Conservation (phyloP, 176 grass and related monocot species). For the Raddia distichophylla region DNA sequence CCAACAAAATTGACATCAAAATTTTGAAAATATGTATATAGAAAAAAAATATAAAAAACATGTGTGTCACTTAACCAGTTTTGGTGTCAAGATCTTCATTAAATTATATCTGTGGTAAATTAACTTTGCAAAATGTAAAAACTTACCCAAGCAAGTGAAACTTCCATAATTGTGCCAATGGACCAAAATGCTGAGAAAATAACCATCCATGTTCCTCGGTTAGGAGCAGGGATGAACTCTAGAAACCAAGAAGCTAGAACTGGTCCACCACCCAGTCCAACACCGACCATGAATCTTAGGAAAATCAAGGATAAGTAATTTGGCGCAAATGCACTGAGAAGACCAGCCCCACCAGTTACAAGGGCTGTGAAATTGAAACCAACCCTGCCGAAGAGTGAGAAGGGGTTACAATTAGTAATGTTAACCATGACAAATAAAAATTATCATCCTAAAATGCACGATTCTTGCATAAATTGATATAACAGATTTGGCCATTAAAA, state of each 20-base stretch:
- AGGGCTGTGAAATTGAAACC: slow-evolving; percentile 94
- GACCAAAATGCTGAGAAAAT: slow-evolving; percentile 84
- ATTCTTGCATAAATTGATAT: neutral
- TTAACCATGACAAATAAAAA: slow-evolving; percentile 23
- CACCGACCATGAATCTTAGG: slow-evolving; percentile 85
- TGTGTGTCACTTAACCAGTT: slow-evolving; percentile 19
- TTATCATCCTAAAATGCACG: neutral
- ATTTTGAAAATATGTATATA: slow-evolving; percentile 6
- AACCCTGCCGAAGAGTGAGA: slow-evolving; percentile 62
- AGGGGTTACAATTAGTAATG: slow-evolving; percentile 32
- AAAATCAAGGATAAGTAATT: slow-evolving; percentile 85
- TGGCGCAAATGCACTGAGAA: slow-evolving; percentile 87
- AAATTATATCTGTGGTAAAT: neutral
- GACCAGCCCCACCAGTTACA: slow-evolving; percentile 79
- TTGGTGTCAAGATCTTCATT: neutral
- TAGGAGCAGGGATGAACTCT: slow-evolving; percentile 93
- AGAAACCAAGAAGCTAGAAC: slow-evolving; percentile 95
- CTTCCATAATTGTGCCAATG: slow-evolving; percentile 95
- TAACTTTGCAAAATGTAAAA: slow-evolving; percentile 35
- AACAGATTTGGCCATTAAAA: neutral
- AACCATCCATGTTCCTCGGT: slow-evolving; percentile 92
- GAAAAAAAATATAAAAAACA: neutral
- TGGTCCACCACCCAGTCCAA: slow-evolving; percentile 83
- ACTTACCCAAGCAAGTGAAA: slow-evolving; percentile 94
- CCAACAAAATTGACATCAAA: neutral